These are phyloP conservation scores for Geotrichum cucujoidarum DNA, from an alignment of 1,139 yeast genomes.

Conservation along the genomic window DNA sequence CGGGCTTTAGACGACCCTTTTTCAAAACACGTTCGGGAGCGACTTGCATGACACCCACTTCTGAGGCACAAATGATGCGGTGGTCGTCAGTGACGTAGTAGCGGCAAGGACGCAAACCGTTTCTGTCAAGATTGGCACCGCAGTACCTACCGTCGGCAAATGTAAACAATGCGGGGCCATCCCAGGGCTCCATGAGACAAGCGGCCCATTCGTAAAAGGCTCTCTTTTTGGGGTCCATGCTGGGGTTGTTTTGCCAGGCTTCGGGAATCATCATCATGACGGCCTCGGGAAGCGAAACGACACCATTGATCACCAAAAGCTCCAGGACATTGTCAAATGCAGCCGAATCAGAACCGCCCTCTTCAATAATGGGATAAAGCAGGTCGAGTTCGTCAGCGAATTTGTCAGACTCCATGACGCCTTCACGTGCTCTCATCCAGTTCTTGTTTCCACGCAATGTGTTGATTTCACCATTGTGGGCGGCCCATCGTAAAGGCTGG, in stretches of 20 bases:
- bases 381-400: constrained; percentile 91
- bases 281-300: constrained; percentile 92
- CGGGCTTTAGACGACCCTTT: constrained; percentile 94
- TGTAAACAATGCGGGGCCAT: constrained; percentile 95
- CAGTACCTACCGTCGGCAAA: constrained; percentile 97
- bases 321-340: constrained; percentile 95
- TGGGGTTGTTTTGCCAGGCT: constrained; percentile 88
- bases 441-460: constrained; percentile 95
- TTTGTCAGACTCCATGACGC: constrained; percentile 80
- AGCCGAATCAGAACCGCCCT: constrained; percentile 97
- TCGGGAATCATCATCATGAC: constrained; percentile 96
- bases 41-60: constrained; percentile 92
- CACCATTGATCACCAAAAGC: constrained; percentile 85
- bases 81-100: constrained; percentile 92
- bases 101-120: constrained; percentile 96
- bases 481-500: constrained; percentile 94
- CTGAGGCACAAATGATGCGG: constrained; percentile 97
- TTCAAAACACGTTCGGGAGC: constrained; percentile 76
- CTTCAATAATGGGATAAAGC: constrained; percentile 91
- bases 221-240: constrained; percentile 83
- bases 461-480: constrained; percentile 97
- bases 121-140: constrained; percentile 96
- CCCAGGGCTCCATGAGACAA: constrained; percentile 99
- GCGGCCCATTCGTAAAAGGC: constrained; percentile 99
- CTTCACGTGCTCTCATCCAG: constrained; percentile 99